Base-by-base conservation (phyloP, 768 basidiomycete species). In the Dentipellis sp. region DNA sequence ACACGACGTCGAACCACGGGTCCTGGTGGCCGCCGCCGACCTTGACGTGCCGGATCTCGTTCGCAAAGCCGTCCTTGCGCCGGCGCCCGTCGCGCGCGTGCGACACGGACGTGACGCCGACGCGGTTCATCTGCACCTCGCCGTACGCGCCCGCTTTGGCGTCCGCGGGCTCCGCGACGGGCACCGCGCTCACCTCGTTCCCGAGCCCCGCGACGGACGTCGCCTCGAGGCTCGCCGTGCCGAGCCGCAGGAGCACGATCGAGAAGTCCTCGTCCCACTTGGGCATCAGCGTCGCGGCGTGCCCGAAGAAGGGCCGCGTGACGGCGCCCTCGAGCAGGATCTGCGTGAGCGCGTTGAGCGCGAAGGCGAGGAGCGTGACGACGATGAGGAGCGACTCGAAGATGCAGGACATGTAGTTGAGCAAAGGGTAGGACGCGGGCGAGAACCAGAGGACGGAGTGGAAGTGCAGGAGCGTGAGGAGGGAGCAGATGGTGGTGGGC, bases 191-290 rank as follows among this genome's bases (percentile, higher is more conserved):
- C 11, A 89, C 82, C 67, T 91, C 87, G 62, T 90, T 88, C 1
- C 83, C 82, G 65, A 86, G 76, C 2, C 88, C 88, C 21, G 80
- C 75, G 10, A 86, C 73, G 48, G 81, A 82, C 0, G 87, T 88
- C 0, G 85, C 83, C 65, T 91, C 88, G 50, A 91, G 72, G 59
- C 84, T 86, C 3, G 86, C 86, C 0, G 84, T 84, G 17, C 86
- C 86, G 17, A 88, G 72, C 19, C 88, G 80, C 45, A 90, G 73
- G 39, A 91, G 73, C 2, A 84, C 78, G 19, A 88, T 76, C 6
- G 81, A 79, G 67, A 86, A 89, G 64, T 88, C 86, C 66, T 89
- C 87, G 39, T 89, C 85, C 65, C 74, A 75, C 16, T 77, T 79
- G 2, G 84, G 74, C 38, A 75, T 62, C 35, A 79, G 65, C 21